A percentile compares a stretch with the other conserved stretches of the same genome.
Evolutionary conservation across 2,329 filamentous ascomycete genomes (phyloP).

Genomic region (Xylaria sp.): DNA sequence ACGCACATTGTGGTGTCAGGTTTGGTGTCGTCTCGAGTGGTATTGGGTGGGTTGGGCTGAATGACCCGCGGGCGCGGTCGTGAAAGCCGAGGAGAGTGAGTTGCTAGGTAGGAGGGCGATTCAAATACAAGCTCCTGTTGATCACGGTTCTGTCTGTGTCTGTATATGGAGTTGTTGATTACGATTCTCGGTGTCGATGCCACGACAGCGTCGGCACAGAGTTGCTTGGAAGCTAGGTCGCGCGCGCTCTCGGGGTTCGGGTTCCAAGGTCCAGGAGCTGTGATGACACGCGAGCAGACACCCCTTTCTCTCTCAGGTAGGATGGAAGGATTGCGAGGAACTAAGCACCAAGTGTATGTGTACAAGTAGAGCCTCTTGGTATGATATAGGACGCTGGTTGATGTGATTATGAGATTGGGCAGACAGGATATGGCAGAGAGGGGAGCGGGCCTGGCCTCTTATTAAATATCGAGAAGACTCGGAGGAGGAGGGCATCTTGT

Average conservation of each 20-base stretch:
- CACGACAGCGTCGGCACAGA: constrained; percentile 41
- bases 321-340: constrained; percentile 18
- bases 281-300: constrained; percentile 35
- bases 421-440: constrained; percentile 19
- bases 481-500: constrained; percentile 36
- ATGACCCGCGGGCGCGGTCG: constrained; percentile 40
- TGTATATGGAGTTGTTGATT: constrained; percentile 45
- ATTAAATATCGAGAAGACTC: constrained; percentile 33
- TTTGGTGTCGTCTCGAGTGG: constrained; percentile 44
- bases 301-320: constrained; percentile 10
- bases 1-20: constrained; percentile 60
- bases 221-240: constrained; percentile 41
- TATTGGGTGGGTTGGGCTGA: constrained; percentile 44
- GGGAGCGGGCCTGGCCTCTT: constrained; percentile 31
- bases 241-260: constrained; percentile 37
- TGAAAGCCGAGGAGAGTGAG: constrained; percentile 27
- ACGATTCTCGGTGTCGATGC: constrained; percentile 43
- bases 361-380: constrained; percentile 9
- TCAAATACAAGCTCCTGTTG: constrained; percentile 27
- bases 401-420: constrained; percentile 27
- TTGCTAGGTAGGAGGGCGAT: constrained; percentile 30
- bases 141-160: constrained; percentile 37
- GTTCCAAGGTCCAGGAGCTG: constrained; percentile 37
- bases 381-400: constrained; percentile 26
- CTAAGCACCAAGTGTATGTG: neutral